These are phyloP conservation scores for Chalciporus chontae DNA, from an alignment of 768 basidiomycete genomes.

Conservation along the genomic window DNA sequence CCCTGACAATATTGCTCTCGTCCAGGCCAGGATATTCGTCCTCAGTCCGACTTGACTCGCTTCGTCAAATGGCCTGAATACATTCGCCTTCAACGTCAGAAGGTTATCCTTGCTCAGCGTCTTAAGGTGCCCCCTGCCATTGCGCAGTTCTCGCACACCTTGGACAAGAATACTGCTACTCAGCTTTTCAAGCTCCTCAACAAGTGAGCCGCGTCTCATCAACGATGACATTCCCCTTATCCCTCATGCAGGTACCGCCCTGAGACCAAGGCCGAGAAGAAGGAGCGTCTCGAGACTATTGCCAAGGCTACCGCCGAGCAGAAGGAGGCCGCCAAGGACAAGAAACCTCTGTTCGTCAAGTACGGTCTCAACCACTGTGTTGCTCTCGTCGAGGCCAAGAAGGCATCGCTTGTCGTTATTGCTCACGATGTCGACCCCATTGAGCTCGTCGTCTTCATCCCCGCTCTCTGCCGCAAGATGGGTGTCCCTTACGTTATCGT, in stretches of 20 bases:
- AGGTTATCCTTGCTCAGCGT: conserved; percentile 96
- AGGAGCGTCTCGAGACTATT: conserved; percentile 78
- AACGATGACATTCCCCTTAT: not conserved
- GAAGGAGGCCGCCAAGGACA: conserved; percentile 74
- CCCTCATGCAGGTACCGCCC: conserved; percentile 58
- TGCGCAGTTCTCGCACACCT: conserved; percentile 93
- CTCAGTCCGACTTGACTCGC: conserved; percentile 85
- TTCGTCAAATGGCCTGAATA: conserved; percentile 99
- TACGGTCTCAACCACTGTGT: conserved; percentile 97
- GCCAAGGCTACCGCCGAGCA: conserved; percentile 78
- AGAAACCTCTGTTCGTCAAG: conserved; percentile 95
- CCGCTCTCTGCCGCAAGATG: conserved; percentile 99
- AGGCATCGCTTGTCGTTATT: conserved; percentile 92
- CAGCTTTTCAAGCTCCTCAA: conserved; percentile 97
- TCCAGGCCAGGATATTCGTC: conserved; percentile 90
- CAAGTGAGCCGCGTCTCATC: conserved; percentile 49
- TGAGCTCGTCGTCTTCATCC: conserved; percentile 97
- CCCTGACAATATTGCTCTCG: not conserved
- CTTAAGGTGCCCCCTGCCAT: conserved; percentile 98
- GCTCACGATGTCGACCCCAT: conserved; percentile 99
- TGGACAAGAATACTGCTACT: conserved; percentile 99
- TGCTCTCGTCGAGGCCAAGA: conserved; percentile 95
- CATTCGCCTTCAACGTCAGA: conserved; percentile 95
- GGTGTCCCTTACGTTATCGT: conserved; percentile 98
- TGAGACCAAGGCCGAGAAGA: conserved; percentile 96